phyloP scores from a whole-genome alignment of 495 filamentous ascomycete genomes.

The Aspergillus coremiiformis region DNA sequence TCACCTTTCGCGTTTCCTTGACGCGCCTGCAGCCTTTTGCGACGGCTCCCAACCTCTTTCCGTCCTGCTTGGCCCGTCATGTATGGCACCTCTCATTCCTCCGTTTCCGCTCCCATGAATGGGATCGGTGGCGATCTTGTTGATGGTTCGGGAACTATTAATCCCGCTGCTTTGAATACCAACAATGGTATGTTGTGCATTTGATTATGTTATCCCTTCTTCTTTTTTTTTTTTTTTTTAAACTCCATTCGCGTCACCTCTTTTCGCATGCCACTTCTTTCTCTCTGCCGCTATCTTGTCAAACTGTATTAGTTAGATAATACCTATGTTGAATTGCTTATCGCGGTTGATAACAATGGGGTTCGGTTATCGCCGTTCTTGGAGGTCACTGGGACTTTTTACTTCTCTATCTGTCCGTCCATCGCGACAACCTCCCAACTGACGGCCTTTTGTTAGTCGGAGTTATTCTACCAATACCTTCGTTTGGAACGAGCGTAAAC shows the following conservation, averaged over 20 bases:
- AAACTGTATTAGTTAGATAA: background rate
- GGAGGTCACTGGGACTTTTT: conserved; percentile 11
- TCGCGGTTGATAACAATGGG: background rate
- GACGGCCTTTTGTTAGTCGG: conserved; percentile 38
- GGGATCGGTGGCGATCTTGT: conserved; percentile 55
- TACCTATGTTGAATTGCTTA: background rate
- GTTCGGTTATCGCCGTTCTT: conserved; percentile 2
- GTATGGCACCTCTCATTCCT: conserved; percentile 50
- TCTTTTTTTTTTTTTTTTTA: conserved; percentile 4
- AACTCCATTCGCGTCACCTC: background rate
- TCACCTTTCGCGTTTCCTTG: conserved; percentile 23
- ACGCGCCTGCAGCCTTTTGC: conserved; percentile 31
- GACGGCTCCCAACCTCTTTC: conserved; percentile 24
- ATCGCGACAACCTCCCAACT: conserved; percentile 32
- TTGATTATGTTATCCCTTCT: too few species aligned
- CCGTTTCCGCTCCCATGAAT: conserved; percentile 48
- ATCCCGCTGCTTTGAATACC: conserved; percentile 62
- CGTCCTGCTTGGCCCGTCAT: conserved; percentile 41
- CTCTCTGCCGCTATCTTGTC: background rate
- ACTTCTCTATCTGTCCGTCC: conserved; percentile 13
- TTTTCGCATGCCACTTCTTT: background rate
- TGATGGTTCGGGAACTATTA: conserved; percentile 72
- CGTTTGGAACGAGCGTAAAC: conserved; percentile 41
- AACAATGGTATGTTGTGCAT: conserved; percentile 52
- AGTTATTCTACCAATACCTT: conserved; percentile 35